phyloP scores from a whole-genome alignment of 2,329 filamentous ascomycete species.

The Cladobotryum protrusum region DNA sequence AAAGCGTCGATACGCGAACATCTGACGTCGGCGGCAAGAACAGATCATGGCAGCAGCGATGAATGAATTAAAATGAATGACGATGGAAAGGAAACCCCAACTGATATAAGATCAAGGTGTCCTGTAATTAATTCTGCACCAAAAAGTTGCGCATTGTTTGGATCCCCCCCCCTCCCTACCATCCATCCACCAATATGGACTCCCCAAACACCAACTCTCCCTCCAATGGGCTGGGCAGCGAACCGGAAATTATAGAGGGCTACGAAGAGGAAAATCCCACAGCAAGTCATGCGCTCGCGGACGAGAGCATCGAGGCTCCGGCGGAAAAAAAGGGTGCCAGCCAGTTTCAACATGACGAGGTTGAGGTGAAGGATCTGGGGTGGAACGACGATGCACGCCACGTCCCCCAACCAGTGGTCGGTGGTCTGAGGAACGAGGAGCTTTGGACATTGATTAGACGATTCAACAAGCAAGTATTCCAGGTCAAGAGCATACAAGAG shows the following conservation, averaged over 20 bases:
- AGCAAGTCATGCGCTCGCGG: slow-evolving; percentile 31
- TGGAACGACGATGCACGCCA: slow-evolving; percentile 56
- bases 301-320: slow-evolving; percentile 19
- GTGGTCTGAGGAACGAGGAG: slow-evolving; percentile 65
- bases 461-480: slow-evolving; percentile 65
- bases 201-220: slow-evolving; percentile 9
- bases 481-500: slow-evolving; percentile 58
- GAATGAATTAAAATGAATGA: neutral
- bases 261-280: slow-evolving; percentile 27
- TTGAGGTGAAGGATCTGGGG: slow-evolving; percentile 60
- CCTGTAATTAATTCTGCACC: too few species aligned
- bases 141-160: too few species aligned
- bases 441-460: slow-evolving; percentile 65
- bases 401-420: slow-evolving; percentile 56
- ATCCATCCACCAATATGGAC: neutral
- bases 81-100: neutral
- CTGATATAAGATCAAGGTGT: neutral
- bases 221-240: slow-evolving; percentile 15
- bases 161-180: neutral
- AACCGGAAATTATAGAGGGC: slow-evolving; percentile 24
- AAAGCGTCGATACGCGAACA: neutral
- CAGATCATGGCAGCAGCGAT: neutral
- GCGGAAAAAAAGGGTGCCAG: slow-evolving; percentile 37
- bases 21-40: slow-evolving; percentile 9
- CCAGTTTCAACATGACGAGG: slow-evolving; percentile 42